A percentile compares a stretch with the other conserved stretches of the same genome.
These are phyloP conservation scores for Allium cepa DNA, from an alignment of 106 monocot genomes.

Conservation along the genomic window DNA sequence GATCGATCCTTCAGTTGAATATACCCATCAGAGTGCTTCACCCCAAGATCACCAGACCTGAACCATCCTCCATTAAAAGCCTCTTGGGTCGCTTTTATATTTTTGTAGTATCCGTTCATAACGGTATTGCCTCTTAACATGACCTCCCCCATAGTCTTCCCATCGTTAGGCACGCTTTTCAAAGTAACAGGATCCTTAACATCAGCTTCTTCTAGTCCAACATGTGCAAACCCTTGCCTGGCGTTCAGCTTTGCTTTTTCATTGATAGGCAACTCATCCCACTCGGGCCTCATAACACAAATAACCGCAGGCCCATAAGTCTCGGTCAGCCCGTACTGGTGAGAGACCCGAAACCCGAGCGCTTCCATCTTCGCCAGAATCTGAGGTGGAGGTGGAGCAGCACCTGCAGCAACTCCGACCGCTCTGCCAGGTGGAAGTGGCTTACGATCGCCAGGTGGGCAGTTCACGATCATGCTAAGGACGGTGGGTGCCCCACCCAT, in stretches of 20 bases:
- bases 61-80: conserved; percentile 22
- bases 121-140: conserved; percentile 74
- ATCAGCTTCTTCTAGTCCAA: conserved; percentile 49
- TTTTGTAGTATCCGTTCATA: conserved; percentile 73
- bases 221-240: conserved; percentile 50
- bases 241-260: conserved; percentile 51
- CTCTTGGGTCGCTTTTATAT: conserved; percentile 23
- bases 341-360: conserved; percentile 50
- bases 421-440: conserved; percentile 14
- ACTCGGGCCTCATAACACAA: conserved; percentile 60
- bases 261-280: conserved; percentile 35
- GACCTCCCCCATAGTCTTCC: conserved; percentile 60
- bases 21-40: conserved; percentile 18
- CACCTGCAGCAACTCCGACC: conserved; percentile 46
- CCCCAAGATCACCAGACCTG: conserved; percentile 17
- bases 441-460: conserved; percentile 15
- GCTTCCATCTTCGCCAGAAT: conserved; percentile 54
- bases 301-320: conserved; percentile 49
- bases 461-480: conserved; percentile 52
- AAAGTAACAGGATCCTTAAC: conserved; percentile 57
- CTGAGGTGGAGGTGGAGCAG: conserved; percentile 48
- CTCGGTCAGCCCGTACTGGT: conserved; percentile 69
- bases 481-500: conserved; percentile 63
- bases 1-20: conserved; percentile 16
- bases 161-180: conserved; percentile 60